Base-by-base conservation (phyloP, 352 stramenopile genomes). In the Phytophthora pini region DNA sequence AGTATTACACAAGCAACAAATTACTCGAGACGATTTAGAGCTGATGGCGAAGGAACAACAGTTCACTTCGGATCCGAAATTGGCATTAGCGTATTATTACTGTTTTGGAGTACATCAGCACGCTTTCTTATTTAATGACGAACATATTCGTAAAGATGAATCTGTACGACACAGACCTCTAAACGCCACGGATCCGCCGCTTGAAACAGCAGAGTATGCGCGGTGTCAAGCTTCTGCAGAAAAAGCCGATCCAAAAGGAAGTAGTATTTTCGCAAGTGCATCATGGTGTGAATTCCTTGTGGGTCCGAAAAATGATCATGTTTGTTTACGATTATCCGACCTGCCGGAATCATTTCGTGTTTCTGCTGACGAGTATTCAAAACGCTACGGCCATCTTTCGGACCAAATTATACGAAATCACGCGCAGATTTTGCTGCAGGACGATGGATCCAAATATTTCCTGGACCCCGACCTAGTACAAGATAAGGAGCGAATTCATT, bases 71-170 rank as follows among this genome's bases (percentile, higher is more conserved):
- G 27, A 61, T 40, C 53, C 29, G n/a, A 36, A n/a, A 5, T n/a
- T 41, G 26, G 27, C 46, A 3, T 27, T 51, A 27, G 44, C 24
- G 4, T 51, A 51, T 20, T 39, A 53, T 13, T 53, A 53, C 27
- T 40, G 46, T 27, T 38, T 29, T 53, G 46, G 7, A 53, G 29
- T 11, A 2, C 27, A 40, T 40, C 46, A 5, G 3, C 12, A 39
- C 5, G 46, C 29, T 7, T 53, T 53, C 13, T 29, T 53, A n/a
- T 53, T 40, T 40, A 29, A 40, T n/a, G 13, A 40, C 26, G 46
- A 29, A 26, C 26, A 39, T 13, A 13, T 40, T 13, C 29, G 46
- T 27, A 10, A 48, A 32, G 22, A 32, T 48, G 22, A 32, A 17
- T 29, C 43, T 12, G 27, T 31, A 31, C 27, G 27, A 3, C 3